Conservation (phyloP, 2,329 filamentous ascomycete species). For the Pochonia chlamydosporia region DNA sequence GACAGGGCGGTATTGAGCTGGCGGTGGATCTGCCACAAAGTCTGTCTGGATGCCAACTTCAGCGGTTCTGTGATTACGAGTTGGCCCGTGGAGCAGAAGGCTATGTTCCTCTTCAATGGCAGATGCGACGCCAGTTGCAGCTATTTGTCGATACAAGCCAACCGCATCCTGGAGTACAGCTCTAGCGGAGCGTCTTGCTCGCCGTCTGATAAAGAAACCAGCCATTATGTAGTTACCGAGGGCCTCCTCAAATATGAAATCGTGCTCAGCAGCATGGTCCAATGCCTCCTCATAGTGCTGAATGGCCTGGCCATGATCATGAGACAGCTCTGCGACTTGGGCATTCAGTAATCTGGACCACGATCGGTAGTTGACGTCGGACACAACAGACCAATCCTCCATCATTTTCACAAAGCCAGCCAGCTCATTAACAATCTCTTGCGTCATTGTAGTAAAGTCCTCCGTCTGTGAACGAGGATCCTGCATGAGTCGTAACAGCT, state of each 20-base stretch:
- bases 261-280: constrained; percentile 64
- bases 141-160: constrained; percentile 61
- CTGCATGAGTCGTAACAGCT: constrained; percentile 42
- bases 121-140: constrained; percentile 63
- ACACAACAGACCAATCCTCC: constrained; percentile 57
- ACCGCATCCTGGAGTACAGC: constrained; percentile 64
- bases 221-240: constrained; percentile 69
- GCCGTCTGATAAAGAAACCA: constrained; percentile 60
- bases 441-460: constrained; percentile 35
- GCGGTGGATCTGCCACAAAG: constrained; percentile 52
- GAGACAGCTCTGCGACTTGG: constrained; percentile 58
- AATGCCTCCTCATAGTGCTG: constrained; percentile 63
- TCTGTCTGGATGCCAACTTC: constrained; percentile 68
- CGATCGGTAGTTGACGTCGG: constrained; percentile 63
- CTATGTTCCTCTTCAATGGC: constrained; percentile 63
- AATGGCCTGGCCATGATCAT: constrained; percentile 53
- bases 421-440: constrained; percentile 47
- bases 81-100: constrained; percentile 58
- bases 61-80: constrained; percentile 48
- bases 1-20: constrained; percentile 44
- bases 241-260: constrained; percentile 65
- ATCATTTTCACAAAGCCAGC: constrained; percentile 53
- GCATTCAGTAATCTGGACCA: constrained; percentile 66
- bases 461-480: constrained; percentile 39
- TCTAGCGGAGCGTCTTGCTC: constrained; percentile 61